These are phyloP conservation scores for Eimeria acervulina DNA, from an alignment of 169 alveolate species.

Conservation along the genomic window DNA sequence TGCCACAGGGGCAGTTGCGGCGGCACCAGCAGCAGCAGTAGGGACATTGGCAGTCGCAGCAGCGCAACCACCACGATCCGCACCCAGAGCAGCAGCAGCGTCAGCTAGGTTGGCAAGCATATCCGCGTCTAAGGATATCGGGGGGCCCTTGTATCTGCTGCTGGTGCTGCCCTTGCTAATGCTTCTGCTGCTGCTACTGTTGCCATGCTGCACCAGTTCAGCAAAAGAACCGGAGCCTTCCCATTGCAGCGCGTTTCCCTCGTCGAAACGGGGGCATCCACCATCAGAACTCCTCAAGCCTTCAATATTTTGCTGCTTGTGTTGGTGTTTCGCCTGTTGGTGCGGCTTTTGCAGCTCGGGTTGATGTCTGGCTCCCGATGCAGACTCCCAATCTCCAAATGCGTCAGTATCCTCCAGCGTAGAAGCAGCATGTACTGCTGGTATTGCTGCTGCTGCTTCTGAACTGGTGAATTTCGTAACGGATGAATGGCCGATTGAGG, in stretches of 20 bases:
- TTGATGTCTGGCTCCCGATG: background rate
- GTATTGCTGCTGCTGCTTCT: slow-evolving; percentile 21
- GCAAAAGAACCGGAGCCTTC: background rate
- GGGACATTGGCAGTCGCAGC: slow-evolving; percentile 3
- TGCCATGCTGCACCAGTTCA: background rate
- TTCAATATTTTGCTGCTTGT: background rate
- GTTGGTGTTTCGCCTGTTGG: background rate
- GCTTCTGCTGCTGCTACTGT: background rate
- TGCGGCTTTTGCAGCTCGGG: slow-evolving; percentile 25
- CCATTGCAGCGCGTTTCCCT: background rate
- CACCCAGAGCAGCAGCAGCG: slow-evolving; percentile 3
- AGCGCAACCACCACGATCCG: background rate
- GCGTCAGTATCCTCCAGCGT: slow-evolving; percentile 12
- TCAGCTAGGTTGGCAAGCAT: background rate
- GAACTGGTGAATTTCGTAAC: background rate
- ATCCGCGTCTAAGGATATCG: background rate
- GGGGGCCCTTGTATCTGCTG: background rate
- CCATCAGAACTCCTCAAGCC: background rate
- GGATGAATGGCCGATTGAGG: background rate
- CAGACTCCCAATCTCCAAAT: slow-evolving; percentile 50
- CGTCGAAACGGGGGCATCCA: background rate
- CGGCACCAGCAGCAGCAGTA: background rate
- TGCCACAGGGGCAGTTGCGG: background rate
- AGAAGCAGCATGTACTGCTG: slow-evolving; percentile 17
- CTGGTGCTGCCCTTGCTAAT: background rate